phyloP scores from a whole-genome alignment of 805 yeast species.

The Millerozyma miso region DNA sequence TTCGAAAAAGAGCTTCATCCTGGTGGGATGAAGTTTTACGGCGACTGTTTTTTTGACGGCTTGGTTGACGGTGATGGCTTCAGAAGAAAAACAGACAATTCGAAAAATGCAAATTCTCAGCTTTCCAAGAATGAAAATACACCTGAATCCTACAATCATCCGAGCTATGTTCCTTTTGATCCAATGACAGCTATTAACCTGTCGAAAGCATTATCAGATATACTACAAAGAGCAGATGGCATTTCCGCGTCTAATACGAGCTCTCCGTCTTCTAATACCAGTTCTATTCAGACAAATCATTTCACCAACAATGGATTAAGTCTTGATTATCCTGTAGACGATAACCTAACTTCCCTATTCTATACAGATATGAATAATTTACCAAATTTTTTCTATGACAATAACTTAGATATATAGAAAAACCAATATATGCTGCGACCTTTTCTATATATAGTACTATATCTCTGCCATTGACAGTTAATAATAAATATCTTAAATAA shows the following conservation, averaged over 20 bases:
- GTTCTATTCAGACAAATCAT: background rate
- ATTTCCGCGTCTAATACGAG: background rate
- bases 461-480: background rate
- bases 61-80: background rate
- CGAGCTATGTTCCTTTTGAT: background rate
- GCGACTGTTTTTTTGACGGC: background rate
- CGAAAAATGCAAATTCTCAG: background rate
- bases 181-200: background rate
- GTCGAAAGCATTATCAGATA: background rate
- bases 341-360: conserved; percentile 16
- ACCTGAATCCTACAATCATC: background rate
- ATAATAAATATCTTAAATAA: too few species aligned
- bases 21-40: background rate
- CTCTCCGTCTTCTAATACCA: background rate
- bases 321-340: conserved; percentile 17
- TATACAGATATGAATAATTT: conserved; percentile 23
- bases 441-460: background rate
- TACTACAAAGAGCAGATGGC: background rate
- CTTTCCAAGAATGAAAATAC: background rate
- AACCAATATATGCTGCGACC: background rate
- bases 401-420: conserved; percentile 17
- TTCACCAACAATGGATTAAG: background rate
- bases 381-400: conserved; percentile 39
- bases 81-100: background rate
- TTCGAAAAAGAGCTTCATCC: conserved; percentile 3